Conservation (phyloP, 2,329 filamentous ascomycete genomes). For the Calonectria naviculata region DNA sequence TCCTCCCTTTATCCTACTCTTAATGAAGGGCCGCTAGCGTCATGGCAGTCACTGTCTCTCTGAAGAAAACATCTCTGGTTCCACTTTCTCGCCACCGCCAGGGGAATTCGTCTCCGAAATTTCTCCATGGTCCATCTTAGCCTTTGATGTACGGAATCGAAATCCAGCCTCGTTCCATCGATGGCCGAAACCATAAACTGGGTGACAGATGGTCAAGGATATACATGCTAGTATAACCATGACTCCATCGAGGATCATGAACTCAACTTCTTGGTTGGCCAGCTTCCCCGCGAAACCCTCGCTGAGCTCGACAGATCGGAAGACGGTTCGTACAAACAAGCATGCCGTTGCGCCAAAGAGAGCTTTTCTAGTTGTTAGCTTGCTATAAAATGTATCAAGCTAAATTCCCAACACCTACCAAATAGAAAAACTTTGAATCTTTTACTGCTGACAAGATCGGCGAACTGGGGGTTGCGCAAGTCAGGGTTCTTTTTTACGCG, state of each 20-base stretch:
- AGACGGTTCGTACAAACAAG: conserved; percentile 28
- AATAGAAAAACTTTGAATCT: conserved; percentile 23
- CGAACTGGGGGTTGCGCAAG: conserved; percentile 19
- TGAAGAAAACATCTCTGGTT: conserved; percentile 6
- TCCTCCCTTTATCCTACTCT: background rate
- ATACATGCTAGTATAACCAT: conserved; percentile 31
- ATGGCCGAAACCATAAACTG: conserved; percentile 15
- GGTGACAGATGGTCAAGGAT: conserved; percentile 25
- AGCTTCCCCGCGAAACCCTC: conserved; percentile 28
- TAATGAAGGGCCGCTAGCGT: background rate
- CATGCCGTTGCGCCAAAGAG: conserved; percentile 14
- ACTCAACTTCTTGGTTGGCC: conserved; percentile 28
- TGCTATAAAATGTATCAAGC: background rate
- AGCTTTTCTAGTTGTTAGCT: conserved; percentile 5
- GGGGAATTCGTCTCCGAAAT: conserved; percentile 8
- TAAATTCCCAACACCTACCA: background rate
- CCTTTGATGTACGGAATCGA: conserved; percentile 24
- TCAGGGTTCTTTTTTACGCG: conserved; percentile 24
- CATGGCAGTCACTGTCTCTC: background rate
- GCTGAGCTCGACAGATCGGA: conserved; percentile 29
- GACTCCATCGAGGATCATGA: conserved; percentile 33
- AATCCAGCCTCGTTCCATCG: conserved; percentile 29
- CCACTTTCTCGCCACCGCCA: conserved; percentile 10
- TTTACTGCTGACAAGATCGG: conserved; percentile 23
- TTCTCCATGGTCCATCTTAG: conserved; percentile 8